A percentile compares a stretch with the other conserved stretches of the same genome.
Conservation (phyloP, 495 filamentous ascomycete genomes). For the Platismatia glauca region DNA sequence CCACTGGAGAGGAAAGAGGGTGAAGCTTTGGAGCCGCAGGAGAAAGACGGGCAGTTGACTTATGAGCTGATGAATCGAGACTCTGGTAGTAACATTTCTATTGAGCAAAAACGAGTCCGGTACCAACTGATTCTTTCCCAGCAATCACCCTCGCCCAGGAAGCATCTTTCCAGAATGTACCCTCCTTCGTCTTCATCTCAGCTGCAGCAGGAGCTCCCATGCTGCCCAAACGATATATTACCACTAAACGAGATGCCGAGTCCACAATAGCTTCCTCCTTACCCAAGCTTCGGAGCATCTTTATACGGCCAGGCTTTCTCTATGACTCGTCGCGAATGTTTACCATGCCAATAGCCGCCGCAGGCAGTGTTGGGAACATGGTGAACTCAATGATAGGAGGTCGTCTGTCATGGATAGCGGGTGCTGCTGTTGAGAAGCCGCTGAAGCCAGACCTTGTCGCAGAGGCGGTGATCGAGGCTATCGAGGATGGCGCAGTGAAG, state of each 20-base stretch:
- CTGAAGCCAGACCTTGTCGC: constrained; percentile 77
- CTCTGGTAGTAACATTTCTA: constrained; percentile 39
- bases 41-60: constrained; percentile 66
- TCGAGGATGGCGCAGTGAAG: constrained; percentile 57
- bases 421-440: constrained; percentile 75
- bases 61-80: constrained; percentile 99
- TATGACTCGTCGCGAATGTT: constrained; percentile 75
- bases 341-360: constrained; percentile 74
- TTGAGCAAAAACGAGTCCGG: background rate
- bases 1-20: constrained; percentile 50
- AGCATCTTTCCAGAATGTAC: constrained; percentile 51
- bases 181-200: constrained; percentile 76
- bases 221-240: constrained; percentile 77
- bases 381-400: constrained; percentile 70
- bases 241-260: constrained; percentile 88
- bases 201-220: constrained; percentile 78
- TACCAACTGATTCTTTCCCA: constrained; percentile 17
- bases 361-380: constrained; percentile 56
- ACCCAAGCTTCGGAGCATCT: constrained; percentile 65
- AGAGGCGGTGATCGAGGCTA: constrained; percentile 72
- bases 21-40: constrained; percentile 52
- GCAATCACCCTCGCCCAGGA: constrained; percentile 77
- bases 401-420: constrained; percentile 60
- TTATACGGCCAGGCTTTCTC: constrained; percentile 78
- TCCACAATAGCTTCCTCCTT: constrained; percentile 61